Percentiles rank a stretch among this genome's conserved stretches.
Conservation (phyloP, 768 basidiomycete genomes). For the Termitomyces titanicus region DNA sequence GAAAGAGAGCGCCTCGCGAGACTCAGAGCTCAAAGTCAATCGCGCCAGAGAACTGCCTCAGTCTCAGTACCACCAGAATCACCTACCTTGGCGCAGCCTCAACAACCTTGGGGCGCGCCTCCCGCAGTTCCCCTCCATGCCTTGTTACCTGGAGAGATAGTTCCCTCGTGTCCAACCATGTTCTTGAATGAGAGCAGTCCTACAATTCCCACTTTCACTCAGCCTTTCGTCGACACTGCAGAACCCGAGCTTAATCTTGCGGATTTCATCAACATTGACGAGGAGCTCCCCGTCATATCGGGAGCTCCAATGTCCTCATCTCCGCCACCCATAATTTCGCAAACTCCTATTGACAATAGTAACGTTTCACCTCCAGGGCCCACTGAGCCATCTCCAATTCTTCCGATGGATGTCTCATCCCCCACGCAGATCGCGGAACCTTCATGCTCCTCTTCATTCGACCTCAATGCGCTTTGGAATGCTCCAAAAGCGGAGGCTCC, state of each 20-base stretch:
- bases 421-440: constrained; percentile 44
- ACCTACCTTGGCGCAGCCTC: constrained; percentile 38
- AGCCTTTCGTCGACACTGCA: constrained; percentile 33
- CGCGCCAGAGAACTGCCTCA: constrained; percentile 48
- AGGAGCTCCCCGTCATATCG: constrained; percentile 44
- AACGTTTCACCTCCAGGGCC: constrained; percentile 14
- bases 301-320: constrained; percentile 12
- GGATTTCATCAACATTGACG: constrained; percentile 77
- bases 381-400: constrained; percentile 16
- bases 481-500: constrained; percentile 35
- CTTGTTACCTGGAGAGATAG: constrained; percentile 24
- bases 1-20: constrained; percentile 69
- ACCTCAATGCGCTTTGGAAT: constrained; percentile 71
- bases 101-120: constrained; percentile 58
- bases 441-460: constrained; percentile 54
- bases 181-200: constrained; percentile 20
- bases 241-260: constrained; percentile 71
- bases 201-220: constrained; percentile 1
- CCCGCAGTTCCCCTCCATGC: constrained; percentile 53
- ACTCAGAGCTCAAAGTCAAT: constrained; percentile 43
- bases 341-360: constrained; percentile 12
- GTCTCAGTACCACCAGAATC: constrained; percentile 73
- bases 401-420: constrained; percentile 43
- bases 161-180: constrained; percentile 22
- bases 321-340: constrained; percentile 3